phyloP scores from a whole-genome alignment of 176 grass and related monocot genomes.

The Lolium rigidum region DNA sequence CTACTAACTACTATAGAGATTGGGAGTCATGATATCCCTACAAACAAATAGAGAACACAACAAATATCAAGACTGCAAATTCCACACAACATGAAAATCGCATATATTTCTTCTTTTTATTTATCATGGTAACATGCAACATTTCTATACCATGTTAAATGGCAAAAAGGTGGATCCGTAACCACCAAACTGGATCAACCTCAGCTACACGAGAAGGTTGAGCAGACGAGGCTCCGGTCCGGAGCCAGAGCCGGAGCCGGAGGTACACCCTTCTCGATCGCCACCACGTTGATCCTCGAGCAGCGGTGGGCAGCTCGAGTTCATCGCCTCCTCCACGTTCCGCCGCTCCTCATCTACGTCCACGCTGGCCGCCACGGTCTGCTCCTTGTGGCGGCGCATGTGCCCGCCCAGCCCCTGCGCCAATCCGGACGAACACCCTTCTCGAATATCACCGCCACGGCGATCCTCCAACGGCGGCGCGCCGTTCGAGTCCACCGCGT shows the following conservation, averaged over 20 bases:
- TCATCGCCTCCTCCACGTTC: conserved; percentile 24
- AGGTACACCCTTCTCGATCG: background rate
- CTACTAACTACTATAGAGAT: no score
- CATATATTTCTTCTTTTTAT: background rate
- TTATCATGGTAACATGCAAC: background rate
- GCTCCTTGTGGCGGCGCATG: conserved; percentile 47
- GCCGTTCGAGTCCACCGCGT: no score
- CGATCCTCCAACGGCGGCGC: no score
- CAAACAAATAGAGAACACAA: no score
- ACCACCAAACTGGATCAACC: background rate
- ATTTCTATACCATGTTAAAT: no score
- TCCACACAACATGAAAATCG: no score
- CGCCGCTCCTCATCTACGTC: background rate
- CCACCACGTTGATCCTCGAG: conserved; percentile 20
- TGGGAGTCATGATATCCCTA: no score
- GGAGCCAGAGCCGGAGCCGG: background rate
- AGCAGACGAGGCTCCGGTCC: conserved; percentile 37
- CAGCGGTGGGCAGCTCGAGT: conserved; percentile 40
- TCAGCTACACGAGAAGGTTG: conserved; percentile 9
- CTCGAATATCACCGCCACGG: no score
- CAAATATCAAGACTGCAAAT: no score
- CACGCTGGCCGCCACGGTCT: background rate
- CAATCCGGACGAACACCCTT: conserved; percentile 1
- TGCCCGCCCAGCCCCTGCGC: conserved; percentile 76
- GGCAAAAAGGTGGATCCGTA: background rate